Conservation (phyloP, 371 early-diverging fungal genomes). For the Phascolomyces articulosus region DNA sequence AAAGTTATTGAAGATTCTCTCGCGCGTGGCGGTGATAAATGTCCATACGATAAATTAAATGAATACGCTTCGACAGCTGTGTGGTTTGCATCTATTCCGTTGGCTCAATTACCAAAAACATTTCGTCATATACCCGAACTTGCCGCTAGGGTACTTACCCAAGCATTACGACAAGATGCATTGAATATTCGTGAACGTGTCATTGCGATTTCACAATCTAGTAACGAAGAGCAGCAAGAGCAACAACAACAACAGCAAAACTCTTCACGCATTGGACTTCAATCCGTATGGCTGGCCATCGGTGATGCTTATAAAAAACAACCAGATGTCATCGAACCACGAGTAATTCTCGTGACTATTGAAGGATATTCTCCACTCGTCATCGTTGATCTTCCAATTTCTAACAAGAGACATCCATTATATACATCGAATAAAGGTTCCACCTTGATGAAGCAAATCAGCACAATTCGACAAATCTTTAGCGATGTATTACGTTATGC, state of each 20-base stretch:
- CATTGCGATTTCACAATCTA: conserved; percentile 4
- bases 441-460: neutral
- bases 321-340: neutral
- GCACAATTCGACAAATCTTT: neutral
- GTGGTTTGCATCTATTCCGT: conserved; percentile 19
- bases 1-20: conserved; percentile 35
- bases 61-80: conserved; percentile 25
- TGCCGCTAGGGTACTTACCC: conserved; percentile 20
- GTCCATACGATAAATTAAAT: conserved; percentile 27
- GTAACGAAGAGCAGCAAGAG: neutral
- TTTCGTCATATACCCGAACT: conserved; percentile 26
- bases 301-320: neutral
- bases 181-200: conserved; percentile 1
- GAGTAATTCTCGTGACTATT: neutral
- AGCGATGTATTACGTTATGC: neutral
- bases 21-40: conserved; percentile 18
- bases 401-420: neutral
- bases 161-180: conserved; percentile 5
- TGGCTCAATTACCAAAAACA: conserved; percentile 18
- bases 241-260: too few species aligned
- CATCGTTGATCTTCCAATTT: conserved; percentile 8
- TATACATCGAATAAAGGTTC: neutral
- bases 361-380: neutral
- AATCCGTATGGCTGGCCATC: conserved; percentile 6
- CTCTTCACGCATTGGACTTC: neutral